These are phyloP conservation scores for Parathielavia appendiculata DNA, from an alignment of 495 filamentous ascomycete genomes.

Conservation along the genomic window DNA sequence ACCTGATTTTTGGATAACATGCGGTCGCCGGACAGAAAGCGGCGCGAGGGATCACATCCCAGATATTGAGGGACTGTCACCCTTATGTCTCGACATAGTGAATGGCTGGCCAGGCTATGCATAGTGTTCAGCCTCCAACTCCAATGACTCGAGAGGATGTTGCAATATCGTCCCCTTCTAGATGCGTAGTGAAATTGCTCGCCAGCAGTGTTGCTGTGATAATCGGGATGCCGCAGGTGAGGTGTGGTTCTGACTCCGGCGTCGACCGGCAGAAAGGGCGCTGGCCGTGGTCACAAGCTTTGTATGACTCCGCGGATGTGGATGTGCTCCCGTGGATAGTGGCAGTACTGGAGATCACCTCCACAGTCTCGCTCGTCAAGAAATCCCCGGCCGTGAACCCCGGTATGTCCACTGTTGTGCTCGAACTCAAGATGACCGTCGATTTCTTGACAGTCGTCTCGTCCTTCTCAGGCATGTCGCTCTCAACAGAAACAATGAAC, in stretches of 20 bases:
- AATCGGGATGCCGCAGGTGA: neutral
- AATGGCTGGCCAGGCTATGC: too few species aligned
- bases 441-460: conserved; percentile 1
- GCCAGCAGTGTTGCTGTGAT: neutral
- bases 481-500: conserved; percentile 8
- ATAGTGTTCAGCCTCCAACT: too few species aligned
- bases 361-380: conserved; percentile 11
- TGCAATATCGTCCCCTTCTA: neutral
- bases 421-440: conserved; percentile 7
- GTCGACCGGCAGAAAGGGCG: neutral
- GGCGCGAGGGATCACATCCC: too few species aligned
- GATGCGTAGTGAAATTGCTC: neutral
- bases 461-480: conserved; percentile 13
- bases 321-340: neutral
- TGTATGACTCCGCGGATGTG: neutral
- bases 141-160: neutral
- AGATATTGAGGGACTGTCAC: too few species aligned
- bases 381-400: neutral
- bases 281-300: neutral
- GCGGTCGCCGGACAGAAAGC: too few species aligned
- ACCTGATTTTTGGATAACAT: too few species aligned
- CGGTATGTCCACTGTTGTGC: neutral
- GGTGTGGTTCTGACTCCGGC: neutral
- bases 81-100: too few species aligned
- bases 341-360: neutral